phyloP scores from a whole-genome alignment of 805 yeast species.

The Hermanozyma aechmeae region DNA sequence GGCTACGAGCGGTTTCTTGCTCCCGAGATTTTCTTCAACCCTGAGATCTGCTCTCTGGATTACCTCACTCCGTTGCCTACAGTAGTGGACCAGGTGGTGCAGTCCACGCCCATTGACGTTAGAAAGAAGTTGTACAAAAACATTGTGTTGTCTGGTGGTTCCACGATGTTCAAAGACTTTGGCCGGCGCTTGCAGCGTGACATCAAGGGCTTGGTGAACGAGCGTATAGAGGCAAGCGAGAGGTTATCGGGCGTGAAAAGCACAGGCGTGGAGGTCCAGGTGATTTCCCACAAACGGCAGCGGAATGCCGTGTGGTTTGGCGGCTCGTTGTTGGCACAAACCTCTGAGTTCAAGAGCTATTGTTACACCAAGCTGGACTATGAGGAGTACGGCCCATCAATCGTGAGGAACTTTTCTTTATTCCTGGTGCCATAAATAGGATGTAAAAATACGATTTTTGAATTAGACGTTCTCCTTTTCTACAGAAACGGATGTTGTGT shows the following conservation, averaged over 20 bases:
- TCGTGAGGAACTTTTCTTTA: conserved; percentile 92
- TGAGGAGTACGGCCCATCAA: conserved; percentile 96
- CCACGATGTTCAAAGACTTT: conserved; percentile 97
- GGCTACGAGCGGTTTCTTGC: conserved; percentile 98
- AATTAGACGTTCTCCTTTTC: too few species aligned
- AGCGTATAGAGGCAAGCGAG: conserved; percentile 79
- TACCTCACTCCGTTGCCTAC: conserved; percentile 92
- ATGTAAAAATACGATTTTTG: too few species aligned
- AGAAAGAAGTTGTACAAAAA: conserved; percentile 93
- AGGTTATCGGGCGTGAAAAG: conserved; percentile 64
- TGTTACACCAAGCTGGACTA: conserved; percentile 96
- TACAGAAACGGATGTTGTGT: too few species aligned
- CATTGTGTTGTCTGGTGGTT: conserved; percentile 94
- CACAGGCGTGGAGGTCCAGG: conserved; percentile 95
- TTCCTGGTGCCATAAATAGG: conserved; percentile 75
- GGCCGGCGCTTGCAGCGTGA: conserved; percentile 97
- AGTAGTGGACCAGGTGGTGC: conserved; percentile 94
- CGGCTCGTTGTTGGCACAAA: conserved; percentile 93
- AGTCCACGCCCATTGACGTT: conserved; percentile 93
- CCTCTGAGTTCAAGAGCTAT: conserved; percentile 91
- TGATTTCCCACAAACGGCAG: conserved; percentile 93
- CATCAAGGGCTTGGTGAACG: conserved; percentile 76
- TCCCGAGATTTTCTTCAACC: conserved; percentile 98
- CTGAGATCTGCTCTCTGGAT: conserved; percentile 93
- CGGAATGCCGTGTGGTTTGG: conserved; percentile 99